These are phyloP conservation scores for Thinopyrum elongatum DNA, from an alignment of 176 grass and related monocot genomes.

Conservation along the genomic window DNA sequence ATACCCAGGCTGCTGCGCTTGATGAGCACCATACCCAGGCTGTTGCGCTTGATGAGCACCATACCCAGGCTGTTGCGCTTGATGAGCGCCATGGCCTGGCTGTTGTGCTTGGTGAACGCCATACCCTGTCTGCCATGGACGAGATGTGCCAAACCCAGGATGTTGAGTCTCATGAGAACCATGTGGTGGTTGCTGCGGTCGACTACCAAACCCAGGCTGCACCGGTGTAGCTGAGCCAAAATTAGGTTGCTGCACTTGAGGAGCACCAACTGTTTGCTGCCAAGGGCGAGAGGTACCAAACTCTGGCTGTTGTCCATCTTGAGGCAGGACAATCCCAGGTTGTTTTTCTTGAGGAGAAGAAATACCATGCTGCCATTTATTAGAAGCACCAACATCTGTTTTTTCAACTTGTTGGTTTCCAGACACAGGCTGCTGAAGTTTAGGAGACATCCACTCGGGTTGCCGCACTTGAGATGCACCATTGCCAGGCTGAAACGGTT, in stretches of 20 bases:
- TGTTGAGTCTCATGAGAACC: neutral
- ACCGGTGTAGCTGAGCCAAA: conserved; percentile 1
- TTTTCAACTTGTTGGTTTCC: neutral
- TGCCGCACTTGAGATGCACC: neutral
- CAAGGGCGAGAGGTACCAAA: conserved; percentile 5
- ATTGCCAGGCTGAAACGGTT: conserved; percentile 14
- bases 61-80: neutral
- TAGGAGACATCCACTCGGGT: conserved; percentile 6
- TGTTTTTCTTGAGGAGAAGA: conserved; percentile 9
- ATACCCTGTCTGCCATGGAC: conserved; percentile 3
- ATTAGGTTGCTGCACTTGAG: conserved; percentile 19
- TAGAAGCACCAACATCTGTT: neutral
- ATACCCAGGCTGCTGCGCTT: neutral
- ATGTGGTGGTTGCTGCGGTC: neutral
- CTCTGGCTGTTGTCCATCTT: neutral
- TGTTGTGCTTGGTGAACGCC: neutral
- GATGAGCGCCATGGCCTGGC: neutral
- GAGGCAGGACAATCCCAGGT: neutral
- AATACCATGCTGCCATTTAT: conserved; percentile 8
- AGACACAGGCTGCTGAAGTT: conserved; percentile 1
- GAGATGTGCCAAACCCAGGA: neutral
- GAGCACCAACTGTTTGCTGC: neutral
- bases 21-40: neutral
- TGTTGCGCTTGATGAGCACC: neutral
- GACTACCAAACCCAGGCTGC: neutral